A percentile compares a stretch with the other conserved stretches of the same genome.
These are phyloP conservation scores for Penicillium sp. DNA, from an alignment of 2,329 filamentous ascomycete genomes.

Conservation along the genomic window DNA sequence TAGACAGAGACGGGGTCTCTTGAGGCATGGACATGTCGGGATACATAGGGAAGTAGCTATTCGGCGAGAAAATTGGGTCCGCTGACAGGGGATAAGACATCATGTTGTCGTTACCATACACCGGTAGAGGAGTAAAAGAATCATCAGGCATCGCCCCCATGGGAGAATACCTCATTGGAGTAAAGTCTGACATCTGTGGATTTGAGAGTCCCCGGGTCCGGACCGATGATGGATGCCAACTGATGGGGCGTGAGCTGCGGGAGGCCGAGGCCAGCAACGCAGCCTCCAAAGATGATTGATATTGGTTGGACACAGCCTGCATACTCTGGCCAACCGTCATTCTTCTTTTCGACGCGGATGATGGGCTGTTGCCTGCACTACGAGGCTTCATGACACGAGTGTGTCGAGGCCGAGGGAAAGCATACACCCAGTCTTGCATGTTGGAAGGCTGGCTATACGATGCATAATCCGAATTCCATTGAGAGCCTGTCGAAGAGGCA, in stretches of 20 bases:
- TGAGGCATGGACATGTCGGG: conserved; percentile 18
- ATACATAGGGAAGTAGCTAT: conserved; percentile 20
- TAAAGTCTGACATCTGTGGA: conserved; percentile 17
- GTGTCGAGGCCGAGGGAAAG: conserved; percentile 49
- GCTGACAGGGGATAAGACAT: conserved; percentile 21
- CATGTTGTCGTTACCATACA: conserved; percentile 18
- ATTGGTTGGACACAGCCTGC: conserved; percentile 39
- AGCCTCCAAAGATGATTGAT: conserved; percentile 44
- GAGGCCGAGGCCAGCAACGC: conserved; percentile 36
- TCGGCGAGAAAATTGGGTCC: conserved; percentile 17
- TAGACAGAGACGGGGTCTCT: conserved; percentile 17
- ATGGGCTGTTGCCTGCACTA: conserved; percentile 64
- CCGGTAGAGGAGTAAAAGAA: conserved; percentile 14
- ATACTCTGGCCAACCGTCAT: conserved; percentile 49
- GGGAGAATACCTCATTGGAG: conserved; percentile 16
- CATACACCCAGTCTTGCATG: conserved; percentile 41
- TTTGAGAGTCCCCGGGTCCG: conserved; percentile 27
- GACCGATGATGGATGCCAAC: conserved; percentile 65
- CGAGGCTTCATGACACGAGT: conserved; percentile 56
- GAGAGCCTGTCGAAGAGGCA: conserved; percentile 23
- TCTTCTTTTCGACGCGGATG: conserved; percentile 45
- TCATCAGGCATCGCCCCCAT: conserved; percentile 18
- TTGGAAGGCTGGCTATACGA: conserved; percentile 19
- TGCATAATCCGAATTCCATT: conserved; percentile 23
- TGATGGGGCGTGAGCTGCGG: conserved; percentile 55